Base-by-base conservation (phyloP, 768 basidiomycete species). In the Mrakia frigida region DNA sequence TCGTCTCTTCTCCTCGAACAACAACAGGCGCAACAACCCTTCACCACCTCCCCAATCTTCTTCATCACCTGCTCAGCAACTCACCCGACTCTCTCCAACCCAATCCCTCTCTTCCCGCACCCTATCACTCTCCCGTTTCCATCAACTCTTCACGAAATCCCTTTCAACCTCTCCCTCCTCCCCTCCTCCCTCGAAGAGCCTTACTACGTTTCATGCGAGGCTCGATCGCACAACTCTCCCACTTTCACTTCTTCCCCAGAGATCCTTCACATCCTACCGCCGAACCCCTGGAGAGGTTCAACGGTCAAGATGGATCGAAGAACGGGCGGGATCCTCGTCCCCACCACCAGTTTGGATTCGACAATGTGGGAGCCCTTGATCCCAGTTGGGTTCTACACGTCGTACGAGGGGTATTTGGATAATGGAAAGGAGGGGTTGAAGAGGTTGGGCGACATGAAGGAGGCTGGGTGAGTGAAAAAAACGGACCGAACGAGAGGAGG, bases 331-430 rank as follows among this genome's bases (percentile, higher is more conserved):
- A 60, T 81, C 16, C 79, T 81, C 50, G 81, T 81, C 21, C 74
- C 52, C n/a, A 41, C 59, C 21, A 6, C 23, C 56, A 6, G 6
- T 6, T 60, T 60, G 31, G 81, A 69, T 23, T 74, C 25, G 23
- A 53, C 23, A n/a, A 6, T n/a, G 56, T 82, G 80, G 79, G 80
- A 85, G 77, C 83, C 86, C 0, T 82, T 89, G 18, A 82, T 92
- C 75, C 91, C 92, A 0, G 87, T 91, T 63, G 91, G 91, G 0
- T 93, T 90, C 82, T 92, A 91, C 79, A 88, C 91, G 0, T 82
- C 70, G 7, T 89, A 90, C 67, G 87, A 39, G 28, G 75, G 63
- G 35, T 79, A 79, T 39, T 43, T 79, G 16, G 79, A 74, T 16
- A 39, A 50, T 21, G 63, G 63, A 21, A 88, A 92, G 80, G 80